Evolutionary conservation across 2,329 filamentous ascomycete genomes (phyloP).

Genomic region (Microdochium bolleyi): DNA sequence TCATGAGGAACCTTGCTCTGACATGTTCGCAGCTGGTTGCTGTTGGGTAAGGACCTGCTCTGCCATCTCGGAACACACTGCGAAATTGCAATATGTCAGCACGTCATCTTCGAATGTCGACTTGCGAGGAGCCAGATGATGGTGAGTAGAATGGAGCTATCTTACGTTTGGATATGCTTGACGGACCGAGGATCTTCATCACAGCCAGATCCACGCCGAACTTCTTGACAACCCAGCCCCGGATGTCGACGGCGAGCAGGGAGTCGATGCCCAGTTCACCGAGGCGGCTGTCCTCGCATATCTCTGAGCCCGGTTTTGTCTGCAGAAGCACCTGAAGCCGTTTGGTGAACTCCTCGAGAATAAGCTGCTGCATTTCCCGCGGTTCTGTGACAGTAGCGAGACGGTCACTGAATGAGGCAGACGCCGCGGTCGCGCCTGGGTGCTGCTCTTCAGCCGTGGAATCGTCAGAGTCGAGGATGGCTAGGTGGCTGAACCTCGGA

Average conservation of each 20-base stretch:
- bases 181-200: conserved; percentile 19
- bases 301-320: conserved; percentile 12
- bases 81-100: background rate
- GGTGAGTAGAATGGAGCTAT: background rate
- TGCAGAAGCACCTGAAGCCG: conserved; percentile 23
- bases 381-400: conserved; percentile 12
- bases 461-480: conserved; percentile 7
- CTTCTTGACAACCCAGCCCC: conserved; percentile 25
- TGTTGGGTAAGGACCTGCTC: background rate
- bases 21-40: background rate
- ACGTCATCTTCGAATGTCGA: no score
- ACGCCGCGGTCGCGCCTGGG: background rate
- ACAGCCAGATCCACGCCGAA: conserved; percentile 22
- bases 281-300: conserved; percentile 22
- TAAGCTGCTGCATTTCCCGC: conserved; percentile 13
- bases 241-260: conserved; percentile 29
- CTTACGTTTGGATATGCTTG: conserved; percentile 15
- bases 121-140: background rate
- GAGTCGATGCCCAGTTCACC: conserved; percentile 31
- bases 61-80: background rate
- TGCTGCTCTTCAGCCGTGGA: background rate
- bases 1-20: no score
- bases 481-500: conserved; percentile 32
- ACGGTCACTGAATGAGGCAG: conserved; percentile 9
- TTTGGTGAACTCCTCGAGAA: conserved; percentile 17